phyloP scores from a whole-genome alignment of 2,329 filamentous ascomycete species.

The Shiraia bambusicola region DNA sequence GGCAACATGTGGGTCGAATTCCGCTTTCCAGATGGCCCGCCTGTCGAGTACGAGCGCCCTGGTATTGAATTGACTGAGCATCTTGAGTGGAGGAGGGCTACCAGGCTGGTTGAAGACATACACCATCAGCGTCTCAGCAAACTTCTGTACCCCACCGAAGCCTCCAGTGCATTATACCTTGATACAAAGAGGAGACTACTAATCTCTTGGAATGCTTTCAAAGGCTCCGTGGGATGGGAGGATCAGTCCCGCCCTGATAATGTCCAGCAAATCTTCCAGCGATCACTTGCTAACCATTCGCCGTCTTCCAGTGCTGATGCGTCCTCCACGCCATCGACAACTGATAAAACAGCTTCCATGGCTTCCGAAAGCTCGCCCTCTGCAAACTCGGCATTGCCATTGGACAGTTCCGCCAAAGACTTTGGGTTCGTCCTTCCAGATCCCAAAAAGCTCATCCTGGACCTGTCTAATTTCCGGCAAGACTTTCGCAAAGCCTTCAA shows the following conservation, averaged over 20 bases:
- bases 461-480: slow-evolving; percentile 30
- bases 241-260: slow-evolving; percentile 15
- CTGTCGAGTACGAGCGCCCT: slow-evolving; percentile 51
- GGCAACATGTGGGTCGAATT: slow-evolving; percentile 53
- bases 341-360: slow-evolving; percentile 12
- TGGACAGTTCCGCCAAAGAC: slow-evolving; percentile 18
- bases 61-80: slow-evolving; percentile 47
- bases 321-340: slow-evolving; percentile 8
- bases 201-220: slow-evolving; percentile 25
- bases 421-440: slow-evolving; percentile 28
- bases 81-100: slow-evolving; percentile 38
- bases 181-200: slow-evolving; percentile 25
- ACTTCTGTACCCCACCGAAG: slow-evolving; percentile 23
- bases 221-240: slow-evolving; percentile 28
- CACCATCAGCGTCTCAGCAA: slow-evolving; percentile 43
- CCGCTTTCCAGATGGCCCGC: slow-evolving; percentile 51
- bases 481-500: slow-evolving; percentile 25
- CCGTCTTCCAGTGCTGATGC: slow-evolving; percentile 4
- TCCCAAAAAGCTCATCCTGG: slow-evolving; percentile 27
- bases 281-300: slow-evolving; percentile 7
- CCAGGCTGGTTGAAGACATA: slow-evolving; percentile 27
- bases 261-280: slow-evolving; percentile 16
- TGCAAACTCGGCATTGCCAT: slow-evolving; percentile 9
- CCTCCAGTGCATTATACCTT: slow-evolving; percentile 24
- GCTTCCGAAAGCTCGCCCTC: slow-evolving; percentile 17